Evolutionary conservation across 148 eudicot species (phyloP), one percentile per base, ranked within the genome.

Genomic region (Gaultheria prostrata): DNA sequence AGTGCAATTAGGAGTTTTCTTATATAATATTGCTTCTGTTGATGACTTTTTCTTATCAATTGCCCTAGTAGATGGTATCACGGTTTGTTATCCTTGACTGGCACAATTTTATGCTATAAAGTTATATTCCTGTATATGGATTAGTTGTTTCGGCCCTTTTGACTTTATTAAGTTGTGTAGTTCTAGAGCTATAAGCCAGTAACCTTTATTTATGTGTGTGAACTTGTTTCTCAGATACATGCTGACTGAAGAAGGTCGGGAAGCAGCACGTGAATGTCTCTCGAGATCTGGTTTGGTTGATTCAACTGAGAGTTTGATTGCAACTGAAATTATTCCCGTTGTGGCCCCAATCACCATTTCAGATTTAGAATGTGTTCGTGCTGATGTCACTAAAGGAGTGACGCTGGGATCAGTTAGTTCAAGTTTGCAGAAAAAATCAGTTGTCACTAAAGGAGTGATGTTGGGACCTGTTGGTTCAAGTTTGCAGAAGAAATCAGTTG

Each of bases 201-300:
- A 32, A 35, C 57, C 10, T 30, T 9, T 10, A 65, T 7, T 51
- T 81, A 18, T 20, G 78, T 21, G 65, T 65, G 10, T 71, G 46
- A 77, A 78, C 67, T 11, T 56, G 73, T 79, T 83, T 50, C 88
- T 78, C 92, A 97, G 99, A 85, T 97, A 94, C 86, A 94, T 89
- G 95, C 86, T 97, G 79, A 92, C 98, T 4, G 90, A 89, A 77
- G 89, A 87, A 85, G 99, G 99, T 56, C 88, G 91, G 74, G 87
- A 89, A 87, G 89, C 90, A 81, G 97, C 98, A 79, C 85, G 87
- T 76, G 99, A 97, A 50, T 97, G 99, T 85, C 90, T 97, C 57
- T 84, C 59, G 76, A 90, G 94, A 86, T 94, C 99, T 63, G 91
- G 94, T 83, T 79, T 92, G 89, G 72, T 83, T 86, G 97, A 88